These are phyloP conservation scores for Rhododendron ovatum DNA, from an alignment of 148 eudicot genomes.

Conservation along the genomic window DNA sequence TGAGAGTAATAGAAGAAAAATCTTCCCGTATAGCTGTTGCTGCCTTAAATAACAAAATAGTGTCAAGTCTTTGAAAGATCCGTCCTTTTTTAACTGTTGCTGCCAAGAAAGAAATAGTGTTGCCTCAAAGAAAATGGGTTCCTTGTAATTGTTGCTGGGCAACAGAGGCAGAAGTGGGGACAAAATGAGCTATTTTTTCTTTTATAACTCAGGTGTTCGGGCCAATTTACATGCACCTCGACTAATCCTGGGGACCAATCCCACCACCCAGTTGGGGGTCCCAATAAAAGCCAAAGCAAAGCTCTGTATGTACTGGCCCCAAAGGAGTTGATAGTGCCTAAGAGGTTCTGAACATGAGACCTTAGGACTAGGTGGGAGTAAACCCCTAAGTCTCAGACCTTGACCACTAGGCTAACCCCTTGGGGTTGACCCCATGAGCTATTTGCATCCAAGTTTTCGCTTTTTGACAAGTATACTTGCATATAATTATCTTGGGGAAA, in stretches of 20 bases:
- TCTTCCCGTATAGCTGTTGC: too few relatives aligned
- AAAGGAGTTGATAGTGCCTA: neutral
- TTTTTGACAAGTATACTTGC: neutral
- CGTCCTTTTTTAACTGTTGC: neutral
- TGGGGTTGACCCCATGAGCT: neutral
- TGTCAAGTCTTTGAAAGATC: neutral
- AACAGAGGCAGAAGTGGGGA: neutral
- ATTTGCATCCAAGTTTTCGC: neutral
- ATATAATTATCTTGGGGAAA: neutral
- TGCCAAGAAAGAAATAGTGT: neutral
- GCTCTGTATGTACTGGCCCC: neutral
- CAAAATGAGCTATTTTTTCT: neutral
- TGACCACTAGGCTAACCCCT: too few relatives aligned
- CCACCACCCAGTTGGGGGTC: neutral
- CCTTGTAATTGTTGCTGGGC: neutral
- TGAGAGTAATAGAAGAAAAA: neutral
- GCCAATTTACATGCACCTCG: too few relatives aligned
- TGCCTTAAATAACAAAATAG: neutral
- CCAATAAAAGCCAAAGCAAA: neutral
- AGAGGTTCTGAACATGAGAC: neutral
- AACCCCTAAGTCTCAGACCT: neutral
- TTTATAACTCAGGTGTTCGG: too few relatives aligned
- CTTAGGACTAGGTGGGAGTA: neutral
- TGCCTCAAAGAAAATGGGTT: neutral
- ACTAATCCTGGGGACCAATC: too few relatives aligned